These are phyloP conservation scores for Neurospora tetraspora DNA, from an alignment of 495 filamentous ascomycete species.

Conservation along the genomic window DNA sequence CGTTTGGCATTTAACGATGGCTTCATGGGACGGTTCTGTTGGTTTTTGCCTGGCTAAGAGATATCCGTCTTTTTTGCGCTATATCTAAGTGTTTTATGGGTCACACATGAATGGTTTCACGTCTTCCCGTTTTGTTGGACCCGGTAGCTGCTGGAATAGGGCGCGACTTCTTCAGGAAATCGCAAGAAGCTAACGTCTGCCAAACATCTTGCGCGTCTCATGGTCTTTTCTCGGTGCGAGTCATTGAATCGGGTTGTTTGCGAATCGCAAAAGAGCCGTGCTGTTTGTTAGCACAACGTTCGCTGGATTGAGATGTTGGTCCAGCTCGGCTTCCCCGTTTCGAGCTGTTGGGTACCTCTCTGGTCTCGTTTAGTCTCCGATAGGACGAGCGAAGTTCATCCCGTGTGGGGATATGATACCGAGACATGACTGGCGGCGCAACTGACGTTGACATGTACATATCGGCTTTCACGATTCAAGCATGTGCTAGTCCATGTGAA, in stretches of 20 bases:
- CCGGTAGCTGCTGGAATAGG: conserved; percentile 8
- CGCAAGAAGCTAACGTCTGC: conserved; percentile 22
- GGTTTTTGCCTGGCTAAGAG: conserved; percentile 8
- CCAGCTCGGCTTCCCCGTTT: neutral
- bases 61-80: conserved; percentile 19
- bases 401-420: neutral
- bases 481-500: neutral
- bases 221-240: neutral
- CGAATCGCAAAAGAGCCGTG: neutral
- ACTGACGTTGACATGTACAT: neutral
- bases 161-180: conserved; percentile 8
- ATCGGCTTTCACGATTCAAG: neutral
- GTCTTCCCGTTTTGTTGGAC: neutral
- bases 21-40: conserved; percentile 7
- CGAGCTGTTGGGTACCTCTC: neutral
- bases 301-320: neutral
- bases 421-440: neutral
- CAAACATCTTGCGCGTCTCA: conserved; percentile 1
- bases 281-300: neutral
- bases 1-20: conserved; percentile 5
- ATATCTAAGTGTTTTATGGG: conserved; percentile 9
- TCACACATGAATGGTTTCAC: neutral
- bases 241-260: neutral
- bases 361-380: neutral
- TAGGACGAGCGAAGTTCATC: neutral